These are phyloP conservation scores for Talaromyces pinophilus DNA, from an alignment of 2,329 filamentous ascomycete genomes.

Conservation along the genomic window DNA sequence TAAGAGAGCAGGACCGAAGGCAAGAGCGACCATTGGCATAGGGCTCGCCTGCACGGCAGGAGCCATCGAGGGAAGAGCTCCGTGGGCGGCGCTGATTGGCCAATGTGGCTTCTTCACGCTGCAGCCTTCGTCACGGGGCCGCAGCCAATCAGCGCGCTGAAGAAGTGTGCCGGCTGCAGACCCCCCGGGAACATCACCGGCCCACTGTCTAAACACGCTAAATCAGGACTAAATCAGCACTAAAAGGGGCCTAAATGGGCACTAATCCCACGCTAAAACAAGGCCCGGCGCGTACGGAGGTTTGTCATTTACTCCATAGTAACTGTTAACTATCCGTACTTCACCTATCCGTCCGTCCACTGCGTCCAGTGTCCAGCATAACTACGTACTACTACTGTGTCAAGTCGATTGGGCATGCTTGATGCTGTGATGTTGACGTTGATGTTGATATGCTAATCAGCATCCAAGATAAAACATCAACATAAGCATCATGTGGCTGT, in stretches of 20 bases:
- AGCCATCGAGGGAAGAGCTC: slow-evolving; percentile 10
- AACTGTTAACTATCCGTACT: neutral
- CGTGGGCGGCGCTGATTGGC: slow-evolving; percentile 20
- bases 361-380: too few relatives aligned
- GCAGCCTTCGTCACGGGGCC: slow-evolving; percentile 20
- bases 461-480: too few relatives aligned
- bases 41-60: neutral
- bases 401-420: neutral
- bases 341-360: neutral
- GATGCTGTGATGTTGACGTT: neutral
- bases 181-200: slow-evolving; percentile 17
- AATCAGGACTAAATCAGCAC: neutral
- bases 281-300: slow-evolving; percentile 23
- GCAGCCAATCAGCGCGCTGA: slow-evolving; percentile 19
- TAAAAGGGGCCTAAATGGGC: neutral
- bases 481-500: slow-evolving; percentile 2
- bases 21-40: slow-evolving; percentile 14
- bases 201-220: slow-evolving; percentile 18
- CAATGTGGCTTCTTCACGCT: slow-evolving; percentile 14
- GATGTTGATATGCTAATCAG: neutral
- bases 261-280: slow-evolving; percentile 20
- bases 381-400: too few relatives aligned
- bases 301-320: neutral
- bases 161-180: slow-evolving; percentile 21
- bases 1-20: neutral